Evolutionary conservation across 441 rosid genomes (phyloP).

Genomic region (Populus hybrid): DNA sequence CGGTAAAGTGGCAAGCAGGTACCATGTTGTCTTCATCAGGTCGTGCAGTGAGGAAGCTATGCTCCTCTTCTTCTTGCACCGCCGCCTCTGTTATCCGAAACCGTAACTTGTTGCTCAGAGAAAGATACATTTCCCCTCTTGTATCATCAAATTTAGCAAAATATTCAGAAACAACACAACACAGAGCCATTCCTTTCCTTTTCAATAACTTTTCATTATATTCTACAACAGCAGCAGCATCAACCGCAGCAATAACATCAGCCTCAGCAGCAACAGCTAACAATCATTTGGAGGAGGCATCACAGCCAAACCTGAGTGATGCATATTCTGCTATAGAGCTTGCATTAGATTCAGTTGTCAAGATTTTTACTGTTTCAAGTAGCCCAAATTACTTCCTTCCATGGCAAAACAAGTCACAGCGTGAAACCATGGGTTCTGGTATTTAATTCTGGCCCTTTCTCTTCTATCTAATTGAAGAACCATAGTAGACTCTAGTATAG

Average conservation of each 20-base stretch:
- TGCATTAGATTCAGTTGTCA: conserved; percentile 79
- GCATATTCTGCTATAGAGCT: conserved; percentile 46
- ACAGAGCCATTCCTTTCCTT: not conserved
- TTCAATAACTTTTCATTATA: not conserved
- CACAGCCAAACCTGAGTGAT: conserved; percentile 9
- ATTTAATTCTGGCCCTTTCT: not conserved
- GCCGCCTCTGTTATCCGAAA: not conserved
- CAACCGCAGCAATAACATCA: not conserved
- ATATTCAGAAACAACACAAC: not conserved
- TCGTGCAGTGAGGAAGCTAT: conserved; percentile 35
- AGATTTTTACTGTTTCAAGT: conserved; percentile 71
- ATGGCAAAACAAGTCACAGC: conserved; percentile 85
- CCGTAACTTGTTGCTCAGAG: not conserved
- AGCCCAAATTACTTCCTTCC: conserved; percentile 81
- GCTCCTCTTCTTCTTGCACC: not conserved
- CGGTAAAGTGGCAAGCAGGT: not conserved
- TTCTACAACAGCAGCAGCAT: not conserved
- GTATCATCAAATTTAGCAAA: not conserved
- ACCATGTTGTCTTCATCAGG: conserved; percentile 28
- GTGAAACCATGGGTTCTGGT: conserved; percentile 85
- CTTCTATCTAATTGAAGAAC: not conserved
- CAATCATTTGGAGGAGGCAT: not conserved
- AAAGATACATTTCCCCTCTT: not conserved
- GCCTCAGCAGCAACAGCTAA: not conserved
- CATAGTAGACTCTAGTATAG: not conserved